Evolutionary conservation across 495 filamentous ascomycete genomes (phyloP).

Genomic region (Podospora pseudoanserina): DNA sequence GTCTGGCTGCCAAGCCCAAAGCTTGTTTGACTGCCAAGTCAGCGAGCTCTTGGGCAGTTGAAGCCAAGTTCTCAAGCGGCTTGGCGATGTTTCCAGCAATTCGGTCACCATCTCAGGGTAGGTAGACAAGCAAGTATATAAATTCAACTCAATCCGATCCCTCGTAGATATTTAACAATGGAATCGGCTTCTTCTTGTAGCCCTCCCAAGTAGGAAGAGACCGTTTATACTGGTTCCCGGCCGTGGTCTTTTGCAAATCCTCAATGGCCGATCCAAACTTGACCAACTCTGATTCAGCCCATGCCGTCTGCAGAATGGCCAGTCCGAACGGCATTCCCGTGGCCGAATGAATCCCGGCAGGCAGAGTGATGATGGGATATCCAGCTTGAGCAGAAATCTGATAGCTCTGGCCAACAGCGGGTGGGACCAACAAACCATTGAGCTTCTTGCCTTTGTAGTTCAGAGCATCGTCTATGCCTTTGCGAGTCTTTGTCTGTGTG

Average conservation of each 20-base stretch:
- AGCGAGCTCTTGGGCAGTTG: neutral
- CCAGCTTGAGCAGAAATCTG: slow-evolving; percentile 55
- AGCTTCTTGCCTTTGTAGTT: slow-evolving; percentile 46
- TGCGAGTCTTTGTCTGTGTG: slow-evolving; percentile 53
- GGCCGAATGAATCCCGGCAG: slow-evolving; percentile 49
- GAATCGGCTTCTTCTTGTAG: slow-evolving; percentile 23
- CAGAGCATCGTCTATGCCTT: slow-evolving; percentile 67
- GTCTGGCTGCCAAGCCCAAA: neutral
- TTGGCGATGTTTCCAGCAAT: neutral
- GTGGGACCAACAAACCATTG: slow-evolving; percentile 61
- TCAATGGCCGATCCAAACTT: slow-evolving; percentile 68
- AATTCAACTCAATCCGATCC: slow-evolving; percentile 14
- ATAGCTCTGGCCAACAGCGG: slow-evolving; percentile 61
- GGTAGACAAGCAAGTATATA: no score
- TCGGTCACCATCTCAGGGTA: no score
- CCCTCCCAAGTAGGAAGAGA: slow-evolving; percentile 23
- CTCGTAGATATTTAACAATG: slow-evolving; percentile 23
- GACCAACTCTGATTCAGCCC: slow-evolving; percentile 57
- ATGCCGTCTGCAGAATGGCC: slow-evolving; percentile 63
- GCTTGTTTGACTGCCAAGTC: neutral
- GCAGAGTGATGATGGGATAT: slow-evolving; percentile 68
- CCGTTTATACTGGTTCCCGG: slow-evolving; percentile 17
- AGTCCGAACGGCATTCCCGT: slow-evolving; percentile 70
- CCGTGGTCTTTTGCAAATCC: slow-evolving; percentile 37
- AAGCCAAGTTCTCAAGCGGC: neutral